Percentiles rank a stretch among this genome's conserved stretches.
phyloP scores from a whole-genome alignment of 169 alveolate species.

The Cyclospora cayetanensis region DNA sequence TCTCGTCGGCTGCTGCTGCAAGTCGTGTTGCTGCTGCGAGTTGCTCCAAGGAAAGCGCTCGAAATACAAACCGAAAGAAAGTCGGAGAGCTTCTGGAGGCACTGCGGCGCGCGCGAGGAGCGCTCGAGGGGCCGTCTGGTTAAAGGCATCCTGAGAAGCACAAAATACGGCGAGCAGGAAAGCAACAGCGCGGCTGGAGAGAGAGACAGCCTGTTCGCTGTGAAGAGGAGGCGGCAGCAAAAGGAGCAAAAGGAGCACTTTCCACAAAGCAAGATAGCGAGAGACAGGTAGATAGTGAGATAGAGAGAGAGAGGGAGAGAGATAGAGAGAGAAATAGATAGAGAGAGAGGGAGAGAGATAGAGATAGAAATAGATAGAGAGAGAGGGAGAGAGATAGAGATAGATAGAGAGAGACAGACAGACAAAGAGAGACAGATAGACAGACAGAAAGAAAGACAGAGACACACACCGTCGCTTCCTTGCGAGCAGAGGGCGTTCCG shows the following conservation, averaged over 20 bases:
- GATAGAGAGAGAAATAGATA: not conserved
- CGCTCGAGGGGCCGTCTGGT: not conserved
- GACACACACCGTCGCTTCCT: not conserved
- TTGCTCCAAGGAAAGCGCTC: not conserved
- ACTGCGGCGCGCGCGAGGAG: constrained; percentile 1
- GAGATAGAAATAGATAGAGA: not conserved
- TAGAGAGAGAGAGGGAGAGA: not conserved
- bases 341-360: not conserved
- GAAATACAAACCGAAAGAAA: not conserved
- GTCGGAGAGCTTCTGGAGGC: not conserved
- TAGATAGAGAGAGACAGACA: not conserved
- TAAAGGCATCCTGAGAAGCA: not conserved
- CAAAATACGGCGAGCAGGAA: not conserved
- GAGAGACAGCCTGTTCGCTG: not conserved
- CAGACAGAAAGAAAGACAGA: not conserved
- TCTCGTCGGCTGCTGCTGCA: not conserved
- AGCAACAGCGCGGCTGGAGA: not conserved
- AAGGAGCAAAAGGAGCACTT: too few relatives aligned
- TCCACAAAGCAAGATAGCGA: not conserved
- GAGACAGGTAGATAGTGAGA: not conserved
- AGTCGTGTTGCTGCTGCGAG: not conserved
- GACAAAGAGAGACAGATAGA: not conserved
- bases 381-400: too few relatives aligned
- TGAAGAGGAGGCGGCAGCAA: too few relatives aligned
- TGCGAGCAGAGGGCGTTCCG: too few relatives aligned